Evolutionary conservation across 2,329 filamentous ascomycete genomes (phyloP).

Genomic region (Colletotrichum salicis): DNA sequence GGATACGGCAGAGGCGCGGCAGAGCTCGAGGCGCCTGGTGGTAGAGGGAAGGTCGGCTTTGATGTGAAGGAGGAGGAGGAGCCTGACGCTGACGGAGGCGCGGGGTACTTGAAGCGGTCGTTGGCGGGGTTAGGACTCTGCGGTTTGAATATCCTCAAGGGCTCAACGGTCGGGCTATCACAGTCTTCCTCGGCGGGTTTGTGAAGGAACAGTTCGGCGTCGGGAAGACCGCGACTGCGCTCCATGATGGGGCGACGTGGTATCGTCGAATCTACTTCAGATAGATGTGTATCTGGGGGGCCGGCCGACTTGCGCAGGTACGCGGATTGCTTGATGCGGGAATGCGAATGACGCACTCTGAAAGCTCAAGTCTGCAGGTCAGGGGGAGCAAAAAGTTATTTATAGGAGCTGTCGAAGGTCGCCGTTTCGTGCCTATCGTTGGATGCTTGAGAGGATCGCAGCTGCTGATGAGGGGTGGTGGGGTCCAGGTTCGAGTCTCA

Average conservation of each 20-base stretch:
- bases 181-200: slow-evolving; percentile 61
- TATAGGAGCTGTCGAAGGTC: slow-evolving; percentile 39
- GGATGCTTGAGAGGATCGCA: slow-evolving; percentile 26
- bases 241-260: slow-evolving; percentile 54
- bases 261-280: neutral
- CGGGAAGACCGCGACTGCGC: slow-evolving; percentile 72
- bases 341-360: slow-evolving; percentile 30
- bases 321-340: slow-evolving; percentile 32
- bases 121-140: slow-evolving; percentile 68
- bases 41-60: slow-evolving; percentile 71
- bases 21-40: slow-evolving; percentile 77
- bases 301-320: slow-evolving; percentile 36
- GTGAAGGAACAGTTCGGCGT: slow-evolving; percentile 86
- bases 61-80: slow-evolving; percentile 52
- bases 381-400: slow-evolving; percentile 36
- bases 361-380: slow-evolving; percentile 32
- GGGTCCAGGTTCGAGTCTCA: slow-evolving; percentile 31
- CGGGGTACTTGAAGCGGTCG: slow-evolving; percentile 63
- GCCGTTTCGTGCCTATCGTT: slow-evolving; percentile 33
- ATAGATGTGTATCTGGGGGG: slow-evolving; percentile 30
- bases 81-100: slow-evolving; percentile 52
- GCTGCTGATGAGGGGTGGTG: slow-evolving; percentile 31
- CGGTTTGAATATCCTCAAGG: slow-evolving; percentile 85
- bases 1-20: slow-evolving; percentile 77
- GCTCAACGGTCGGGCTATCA: slow-evolving; percentile 83